Evolutionary conservation across 2,329 filamentous ascomycete species (phyloP).

Genomic region (Paradendryphiella salina): DNA sequence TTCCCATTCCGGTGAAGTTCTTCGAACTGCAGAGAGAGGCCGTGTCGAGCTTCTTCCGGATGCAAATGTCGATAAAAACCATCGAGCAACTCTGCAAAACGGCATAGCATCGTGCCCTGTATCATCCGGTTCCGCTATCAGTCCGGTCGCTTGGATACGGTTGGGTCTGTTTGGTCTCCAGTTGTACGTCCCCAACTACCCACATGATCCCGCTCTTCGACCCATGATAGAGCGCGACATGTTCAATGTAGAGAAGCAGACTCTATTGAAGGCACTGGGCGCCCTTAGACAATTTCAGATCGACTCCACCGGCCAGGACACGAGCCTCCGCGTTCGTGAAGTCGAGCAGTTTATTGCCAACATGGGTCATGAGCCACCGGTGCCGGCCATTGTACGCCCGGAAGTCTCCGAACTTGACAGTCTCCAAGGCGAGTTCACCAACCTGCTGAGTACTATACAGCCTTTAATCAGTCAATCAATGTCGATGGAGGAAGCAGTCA

Average conservation of each 20-base stretch:
- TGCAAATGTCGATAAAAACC: conserved; percentile 22
- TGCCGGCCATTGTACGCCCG: conserved; percentile 73
- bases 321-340: conserved; percentile 67
- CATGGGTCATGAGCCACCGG: conserved; percentile 68
- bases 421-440: conserved; percentile 82
- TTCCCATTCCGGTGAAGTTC: conserved; percentile 26
- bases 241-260: conserved; percentile 59
- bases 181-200: conserved; percentile 82
- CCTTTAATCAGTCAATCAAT: conserved; percentile 33
- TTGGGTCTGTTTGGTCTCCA: conserved; percentile 74
- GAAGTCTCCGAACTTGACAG: conserved; percentile 66
- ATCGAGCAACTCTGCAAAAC: conserved; percentile 42
- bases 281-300: conserved; percentile 68
- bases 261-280: conserved; percentile 61
- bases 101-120: conserved; percentile 19
- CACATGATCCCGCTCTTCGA: conserved; percentile 75
- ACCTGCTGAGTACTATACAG: conserved; percentile 58
- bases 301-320: conserved; percentile 67
- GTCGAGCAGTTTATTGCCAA: conserved; percentile 64
- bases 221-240: conserved; percentile 65
- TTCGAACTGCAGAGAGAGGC: conserved; percentile 1
- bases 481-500: conserved; percentile 28
- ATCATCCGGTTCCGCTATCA: neutral
- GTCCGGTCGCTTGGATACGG: conserved; percentile 68
- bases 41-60: conserved; percentile 16